Conservation (phyloP, 129 eudicot species). For the Pulicaria dysenterica region DNA sequence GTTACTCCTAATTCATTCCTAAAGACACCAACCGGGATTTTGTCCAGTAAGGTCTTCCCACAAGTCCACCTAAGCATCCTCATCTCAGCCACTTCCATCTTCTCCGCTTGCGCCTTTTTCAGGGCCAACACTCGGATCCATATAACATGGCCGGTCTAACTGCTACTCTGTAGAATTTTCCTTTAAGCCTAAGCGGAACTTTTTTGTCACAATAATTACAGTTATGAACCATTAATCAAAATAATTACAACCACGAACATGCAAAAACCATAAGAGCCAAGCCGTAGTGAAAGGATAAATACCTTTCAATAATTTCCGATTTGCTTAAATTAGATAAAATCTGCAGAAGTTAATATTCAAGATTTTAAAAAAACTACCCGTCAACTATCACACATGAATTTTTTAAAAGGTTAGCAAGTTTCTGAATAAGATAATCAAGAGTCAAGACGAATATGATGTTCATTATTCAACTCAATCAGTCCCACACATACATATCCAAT, state of each 20-base stretch:
- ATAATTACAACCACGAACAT: not conserved
- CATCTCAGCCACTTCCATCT: too few species aligned
- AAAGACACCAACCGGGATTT: too few species aligned
- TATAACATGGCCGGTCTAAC: too few species aligned
- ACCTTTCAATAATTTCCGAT: constrained; percentile 90
- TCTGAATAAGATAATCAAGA: not conserved
- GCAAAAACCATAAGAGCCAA: not conserved
- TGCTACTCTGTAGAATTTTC: too few species aligned
- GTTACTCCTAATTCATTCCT: too few species aligned
- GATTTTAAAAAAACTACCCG: not conserved
- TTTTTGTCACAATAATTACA: too few species aligned
- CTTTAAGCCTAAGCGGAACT: not conserved
- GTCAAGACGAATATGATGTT: constrained; percentile 1
- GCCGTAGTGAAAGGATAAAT: constrained; percentile 15
- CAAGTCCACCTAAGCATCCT: too few species aligned
- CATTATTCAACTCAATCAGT: constrained; percentile 15
- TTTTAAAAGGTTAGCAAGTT: not conserved
- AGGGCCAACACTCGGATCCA: too few species aligned
- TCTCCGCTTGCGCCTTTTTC: too few species aligned
- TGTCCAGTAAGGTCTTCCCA: too few species aligned
- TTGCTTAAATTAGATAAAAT: constrained; percentile 68
- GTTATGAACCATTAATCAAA: too few species aligned
- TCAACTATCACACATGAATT: not conserved
- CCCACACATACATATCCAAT: not conserved
- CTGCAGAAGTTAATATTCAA: constrained; percentile 43